phyloP scores from a whole-genome alignment of 192 early-diverging fungal genomes.

The Coemansia sp. region DNA sequence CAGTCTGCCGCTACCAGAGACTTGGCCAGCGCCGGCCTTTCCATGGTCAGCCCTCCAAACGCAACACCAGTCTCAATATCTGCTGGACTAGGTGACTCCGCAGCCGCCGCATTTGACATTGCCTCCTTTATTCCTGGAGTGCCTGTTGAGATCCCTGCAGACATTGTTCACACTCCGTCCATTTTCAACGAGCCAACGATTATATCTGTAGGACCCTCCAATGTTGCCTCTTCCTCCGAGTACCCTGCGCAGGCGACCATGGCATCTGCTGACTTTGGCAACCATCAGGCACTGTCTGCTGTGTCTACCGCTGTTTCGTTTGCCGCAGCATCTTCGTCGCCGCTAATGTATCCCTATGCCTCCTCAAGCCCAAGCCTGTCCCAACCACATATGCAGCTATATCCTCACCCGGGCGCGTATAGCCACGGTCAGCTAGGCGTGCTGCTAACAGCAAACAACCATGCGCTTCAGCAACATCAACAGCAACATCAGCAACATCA shows the following conservation, averaged over 20 bases:
- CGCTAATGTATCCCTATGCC: neutral
- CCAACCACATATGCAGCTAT: neutral
- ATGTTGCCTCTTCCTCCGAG: neutral
- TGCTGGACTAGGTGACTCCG: conserved; percentile 6
- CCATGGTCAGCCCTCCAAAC: neutral
- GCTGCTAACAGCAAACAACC: neutral
- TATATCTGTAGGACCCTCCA: conserved; percentile 7
- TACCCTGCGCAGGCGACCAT: conserved; percentile 3
- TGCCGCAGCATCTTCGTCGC: neutral
- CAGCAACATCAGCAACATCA: conserved; percentile 1
- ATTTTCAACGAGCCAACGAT: conserved; percentile 25
- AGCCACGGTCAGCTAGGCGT: neutral
- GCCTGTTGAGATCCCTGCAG: conserved; percentile 7
- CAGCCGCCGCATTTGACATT: neutral
- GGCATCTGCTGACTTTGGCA: conserved; percentile 6
- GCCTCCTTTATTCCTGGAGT: conserved; percentile 12
- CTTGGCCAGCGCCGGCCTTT: neutral
- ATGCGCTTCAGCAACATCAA: neutral
- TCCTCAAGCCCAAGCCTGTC: neutral
- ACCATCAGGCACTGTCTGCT: neutral
- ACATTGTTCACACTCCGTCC: conserved; percentile 6
- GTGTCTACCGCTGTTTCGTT: neutral
- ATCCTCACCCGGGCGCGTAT: neutral
- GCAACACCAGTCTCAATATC: conserved; percentile 7
- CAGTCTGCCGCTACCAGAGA: neutral